Conservation (phyloP, 306 rosid genomes). For the Dicorynia guianensis region DNA sequence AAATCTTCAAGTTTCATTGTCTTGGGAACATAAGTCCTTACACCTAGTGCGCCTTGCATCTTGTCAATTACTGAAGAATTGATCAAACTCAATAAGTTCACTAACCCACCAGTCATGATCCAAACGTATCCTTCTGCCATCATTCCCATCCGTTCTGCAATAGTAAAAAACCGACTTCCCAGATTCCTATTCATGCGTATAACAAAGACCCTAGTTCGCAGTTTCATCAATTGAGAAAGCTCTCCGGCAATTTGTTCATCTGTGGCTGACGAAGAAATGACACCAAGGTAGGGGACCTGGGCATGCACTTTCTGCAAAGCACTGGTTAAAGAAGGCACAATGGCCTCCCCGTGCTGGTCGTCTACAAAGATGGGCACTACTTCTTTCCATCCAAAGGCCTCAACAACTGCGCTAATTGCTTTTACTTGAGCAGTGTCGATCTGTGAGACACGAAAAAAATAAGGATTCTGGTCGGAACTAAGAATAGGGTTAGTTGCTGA, state of each 20-base stretch:
- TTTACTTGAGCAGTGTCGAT: constrained; percentile 42
- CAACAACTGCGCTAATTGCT: constrained; percentile 34
- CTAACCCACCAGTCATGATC: constrained; percentile 40
- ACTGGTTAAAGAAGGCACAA: constrained; percentile 38
- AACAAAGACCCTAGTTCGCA: constrained; percentile 45
- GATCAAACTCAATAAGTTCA: neutral
- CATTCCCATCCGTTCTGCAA: constrained; percentile 51
- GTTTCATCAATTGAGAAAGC: constrained; percentile 40
- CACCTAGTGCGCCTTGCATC: constrained; percentile 47
- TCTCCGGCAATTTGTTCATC: constrained; percentile 33
- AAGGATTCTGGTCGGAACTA: constrained; percentile 33
- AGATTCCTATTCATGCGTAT: constrained; percentile 37
- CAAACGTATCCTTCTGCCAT: constrained; percentile 51
- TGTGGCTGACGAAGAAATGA: constrained; percentile 23
- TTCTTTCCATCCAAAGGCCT: constrained; percentile 46
- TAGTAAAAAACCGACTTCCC: constrained; percentile 35
- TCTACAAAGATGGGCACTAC: constrained; percentile 48
- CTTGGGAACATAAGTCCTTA: constrained; percentile 15
- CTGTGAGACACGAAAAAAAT: constrained; percentile 40
- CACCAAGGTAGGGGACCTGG: constrained; percentile 35
- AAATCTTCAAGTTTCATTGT: neutral
- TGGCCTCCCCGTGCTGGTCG: neutral
- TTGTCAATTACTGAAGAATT: neutral
- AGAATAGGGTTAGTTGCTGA: neutral
- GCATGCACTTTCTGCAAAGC: constrained; percentile 25